These are phyloP conservation scores for Fragosphaeria purpurea DNA, from an alignment of 2,329 filamentous ascomycete species.

Conservation along the genomic window DNA sequence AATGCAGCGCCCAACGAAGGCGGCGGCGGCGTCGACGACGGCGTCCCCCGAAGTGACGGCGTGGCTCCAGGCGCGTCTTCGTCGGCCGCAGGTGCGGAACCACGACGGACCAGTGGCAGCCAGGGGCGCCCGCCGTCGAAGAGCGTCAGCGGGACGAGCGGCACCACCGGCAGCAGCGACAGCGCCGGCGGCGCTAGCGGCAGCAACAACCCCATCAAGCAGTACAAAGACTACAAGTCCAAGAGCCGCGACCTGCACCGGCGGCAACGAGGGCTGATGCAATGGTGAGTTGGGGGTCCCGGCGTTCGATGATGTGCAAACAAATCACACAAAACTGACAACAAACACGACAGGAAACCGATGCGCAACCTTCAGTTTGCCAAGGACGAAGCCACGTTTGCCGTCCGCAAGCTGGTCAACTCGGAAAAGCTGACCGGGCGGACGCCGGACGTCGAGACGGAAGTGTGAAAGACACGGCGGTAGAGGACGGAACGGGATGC, in stretches of 20 bases:
- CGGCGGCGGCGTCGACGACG: not conserved
- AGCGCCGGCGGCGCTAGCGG: constrained; percentile 18
- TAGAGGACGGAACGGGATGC: too few species aligned
- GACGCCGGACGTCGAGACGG: constrained; percentile 81
- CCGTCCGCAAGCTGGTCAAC: constrained; percentile 63
- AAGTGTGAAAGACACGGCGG: constrained; percentile 31
- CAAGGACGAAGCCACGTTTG: constrained; percentile 77
- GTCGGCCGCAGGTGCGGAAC: not conserved
- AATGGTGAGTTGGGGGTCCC: constrained; percentile 48
- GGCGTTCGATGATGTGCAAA: not conserved
- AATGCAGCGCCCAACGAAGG: not conserved
- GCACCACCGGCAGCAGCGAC: constrained; percentile 20
- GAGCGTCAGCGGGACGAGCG: not conserved
- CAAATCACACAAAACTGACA: not conserved
- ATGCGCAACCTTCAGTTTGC: constrained; percentile 78
- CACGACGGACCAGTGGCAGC: not conserved
- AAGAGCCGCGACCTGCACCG: constrained; percentile 68
- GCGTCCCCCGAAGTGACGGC: not conserved
- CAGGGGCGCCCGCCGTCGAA: not conserved
- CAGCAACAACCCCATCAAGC: constrained; percentile 43
- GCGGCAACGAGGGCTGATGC: constrained; percentile 84
- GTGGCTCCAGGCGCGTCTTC: too few species aligned
- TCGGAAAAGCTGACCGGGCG: constrained; percentile 69
- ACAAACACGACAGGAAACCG: constrained; percentile 41
- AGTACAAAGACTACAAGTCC: constrained; percentile 53